Evolutionary conservation across 345 rosid species (phyloP).

Genomic region (Streptanthus diversifolius): DNA sequence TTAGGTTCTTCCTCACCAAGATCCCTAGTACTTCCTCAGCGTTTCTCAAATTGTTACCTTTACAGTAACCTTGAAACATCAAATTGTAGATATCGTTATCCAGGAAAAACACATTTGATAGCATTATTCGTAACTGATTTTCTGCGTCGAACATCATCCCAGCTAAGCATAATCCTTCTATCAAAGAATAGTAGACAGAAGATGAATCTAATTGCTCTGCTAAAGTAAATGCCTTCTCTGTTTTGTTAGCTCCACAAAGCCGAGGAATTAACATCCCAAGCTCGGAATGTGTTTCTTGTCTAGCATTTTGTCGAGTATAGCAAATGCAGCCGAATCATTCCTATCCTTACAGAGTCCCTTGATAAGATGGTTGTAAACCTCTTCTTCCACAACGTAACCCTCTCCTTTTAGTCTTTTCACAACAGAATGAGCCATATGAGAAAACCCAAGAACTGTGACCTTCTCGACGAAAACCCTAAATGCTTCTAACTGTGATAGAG

Average conservation of each 20-base stretch:
- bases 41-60: constrained; percentile 39
- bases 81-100: constrained; percentile 37
- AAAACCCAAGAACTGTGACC: constrained; percentile 46
- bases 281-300: constrained; percentile 35
- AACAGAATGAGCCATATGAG: constrained; percentile 38
- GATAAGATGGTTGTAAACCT: constrained; percentile 45
- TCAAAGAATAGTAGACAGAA: constrained; percentile 41
- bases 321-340: constrained; percentile 41
- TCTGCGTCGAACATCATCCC: constrained; percentile 55
- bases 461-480: constrained; percentile 47
- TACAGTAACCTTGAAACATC: constrained; percentile 51
- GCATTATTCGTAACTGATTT: constrained; percentile 35
- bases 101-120: constrained; percentile 35
- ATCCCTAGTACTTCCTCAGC: constrained; percentile 43
- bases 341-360: constrained; percentile 52
- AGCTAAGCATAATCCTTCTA: constrained; percentile 46
- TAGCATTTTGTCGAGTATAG: constrained; percentile 39
- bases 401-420: constrained; percentile 44
- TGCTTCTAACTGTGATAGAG: constrained; percentile 36
- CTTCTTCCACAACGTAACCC: constrained; percentile 44
- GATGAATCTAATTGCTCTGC: constrained; percentile 34
- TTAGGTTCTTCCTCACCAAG: constrained; percentile 43
- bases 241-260: constrained; percentile 41
- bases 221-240: constrained; percentile 38
- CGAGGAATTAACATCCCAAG: constrained; percentile 49